Conservation (phyloP, 257 asterid genomes). For the Handroanthus guayacan region DNA sequence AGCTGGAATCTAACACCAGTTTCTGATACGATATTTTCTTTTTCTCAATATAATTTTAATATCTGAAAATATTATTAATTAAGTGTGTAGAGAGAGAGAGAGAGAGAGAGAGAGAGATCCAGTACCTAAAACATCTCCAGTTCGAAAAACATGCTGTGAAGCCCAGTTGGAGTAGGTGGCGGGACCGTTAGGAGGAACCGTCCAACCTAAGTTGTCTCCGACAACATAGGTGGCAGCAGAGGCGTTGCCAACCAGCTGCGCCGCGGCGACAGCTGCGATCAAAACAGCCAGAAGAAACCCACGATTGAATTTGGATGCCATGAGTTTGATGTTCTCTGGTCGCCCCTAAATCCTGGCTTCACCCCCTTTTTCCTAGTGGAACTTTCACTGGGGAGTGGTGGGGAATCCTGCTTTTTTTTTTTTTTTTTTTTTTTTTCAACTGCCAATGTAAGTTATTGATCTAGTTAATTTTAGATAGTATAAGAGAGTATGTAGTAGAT, state of each 20-base stretch:
- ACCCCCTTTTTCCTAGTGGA: not conserved
- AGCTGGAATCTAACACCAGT: not conserved
- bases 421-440: slow-evolving; percentile 21
- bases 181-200: slow-evolving; percentile 45
- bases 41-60: not conserved
- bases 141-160: slow-evolving; percentile 44
- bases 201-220: slow-evolving; percentile 65
- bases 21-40: not conserved
- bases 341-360: slow-evolving; percentile 37
- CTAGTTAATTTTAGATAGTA: no score
- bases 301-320: slow-evolving; percentile 38
- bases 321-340: slow-evolving; percentile 47
- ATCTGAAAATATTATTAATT: not conserved
- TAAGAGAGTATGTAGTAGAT: no score
- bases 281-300: slow-evolving; percentile 27
- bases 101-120: not conserved
- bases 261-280: slow-evolving; percentile 33
- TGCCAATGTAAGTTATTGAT: not conserved
- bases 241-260: slow-evolving; percentile 41
- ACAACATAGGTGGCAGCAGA: slow-evolving; percentile 58
- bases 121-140: slow-evolving; percentile 61
- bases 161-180: slow-evolving; percentile 54
- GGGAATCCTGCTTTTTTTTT: not conserved
- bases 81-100: not conserved
- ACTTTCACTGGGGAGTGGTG: not conserved